Evolutionary conservation across 306 rosid species (phyloP).

Genomic region (Ormosia emarginata): DNA sequence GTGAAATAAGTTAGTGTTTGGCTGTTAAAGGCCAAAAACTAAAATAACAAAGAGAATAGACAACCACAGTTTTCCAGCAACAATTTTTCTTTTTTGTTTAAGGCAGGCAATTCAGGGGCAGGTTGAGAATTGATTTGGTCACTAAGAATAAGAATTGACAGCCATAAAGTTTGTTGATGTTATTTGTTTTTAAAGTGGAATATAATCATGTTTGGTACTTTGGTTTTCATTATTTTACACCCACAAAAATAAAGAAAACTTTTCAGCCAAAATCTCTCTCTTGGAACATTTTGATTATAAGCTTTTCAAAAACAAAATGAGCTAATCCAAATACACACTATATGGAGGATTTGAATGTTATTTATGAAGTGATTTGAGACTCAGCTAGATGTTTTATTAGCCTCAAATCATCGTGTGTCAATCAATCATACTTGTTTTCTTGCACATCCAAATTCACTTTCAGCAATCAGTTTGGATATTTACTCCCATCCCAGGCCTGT

Average conservation of each 20-base stretch:
- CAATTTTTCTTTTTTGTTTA: background rate
- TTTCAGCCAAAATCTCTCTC: background rate
- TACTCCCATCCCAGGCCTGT: background rate
- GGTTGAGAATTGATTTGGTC: background rate
- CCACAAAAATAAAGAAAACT: background rate
- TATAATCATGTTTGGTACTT: background rate
- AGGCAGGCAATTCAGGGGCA: background rate
- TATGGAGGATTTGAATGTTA: background rate
- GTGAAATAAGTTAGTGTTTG: background rate
- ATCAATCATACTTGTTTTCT: background rate
- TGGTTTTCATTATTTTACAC: background rate
- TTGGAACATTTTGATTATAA: background rate
- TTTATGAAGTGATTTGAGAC: background rate
- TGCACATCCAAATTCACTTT: background rate
- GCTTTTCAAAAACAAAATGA: background rate
- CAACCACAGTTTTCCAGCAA: background rate
- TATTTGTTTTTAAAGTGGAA: background rate
- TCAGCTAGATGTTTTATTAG: background rate
- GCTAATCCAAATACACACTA: background rate
- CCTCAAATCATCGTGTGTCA: background rate
- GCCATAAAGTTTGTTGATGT: background rate
- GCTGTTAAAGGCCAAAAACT: background rate
- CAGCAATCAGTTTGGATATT: background rate
- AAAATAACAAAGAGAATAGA: background rate
- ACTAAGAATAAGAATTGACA: background rate